phyloP scores from a whole-genome alignment of 805 yeast genomes.

The Saturnispora saitoi region DNA sequence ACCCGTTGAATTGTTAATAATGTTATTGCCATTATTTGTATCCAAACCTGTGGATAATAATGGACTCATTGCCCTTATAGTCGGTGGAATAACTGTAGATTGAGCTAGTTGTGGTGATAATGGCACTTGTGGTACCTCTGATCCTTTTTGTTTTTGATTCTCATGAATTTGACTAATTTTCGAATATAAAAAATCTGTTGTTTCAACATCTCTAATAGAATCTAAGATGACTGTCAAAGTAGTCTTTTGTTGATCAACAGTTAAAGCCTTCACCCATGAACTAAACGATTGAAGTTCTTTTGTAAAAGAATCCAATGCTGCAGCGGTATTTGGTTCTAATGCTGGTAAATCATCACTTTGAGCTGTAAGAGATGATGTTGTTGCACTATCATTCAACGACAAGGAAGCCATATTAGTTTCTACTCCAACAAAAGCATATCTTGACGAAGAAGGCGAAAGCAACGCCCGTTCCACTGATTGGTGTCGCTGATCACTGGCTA shows the following conservation, averaged over 20 bases:
- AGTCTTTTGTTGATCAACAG: conserved; percentile 37
- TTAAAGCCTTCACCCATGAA: conserved; percentile 39
- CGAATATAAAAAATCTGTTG: conserved; percentile 13
- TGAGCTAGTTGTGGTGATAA: conserved; percentile 20
- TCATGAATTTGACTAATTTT: not conserved
- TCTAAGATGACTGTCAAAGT: conserved; percentile 41
- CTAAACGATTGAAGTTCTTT: conserved; percentile 39
- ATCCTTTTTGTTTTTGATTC: not conserved
- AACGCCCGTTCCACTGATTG: conserved; percentile 27
- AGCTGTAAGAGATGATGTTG: too few relatives aligned
- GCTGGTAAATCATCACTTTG: conserved; percentile 25
- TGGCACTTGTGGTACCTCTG: conserved; percentile 9
- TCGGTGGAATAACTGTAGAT: conserved; percentile 16
- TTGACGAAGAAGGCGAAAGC: conserved; percentile 34
- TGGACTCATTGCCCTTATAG: conserved; percentile 23
- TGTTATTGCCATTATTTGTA: not conserved
- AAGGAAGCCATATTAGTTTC: conserved; percentile 11
- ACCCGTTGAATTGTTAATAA: not conserved
- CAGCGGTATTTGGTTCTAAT: conserved; percentile 25
- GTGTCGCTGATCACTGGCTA: not conserved
- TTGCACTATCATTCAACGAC: conserved; percentile 12
- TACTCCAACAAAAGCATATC: conserved; percentile 25
- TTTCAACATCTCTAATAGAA: conserved; percentile 36
- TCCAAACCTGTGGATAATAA: conserved; percentile 3
- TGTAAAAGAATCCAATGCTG: conserved; percentile 27